phyloP scores from a whole-genome alignment of 768 basidiomycete species.

The Rhodotorula toruloides region DNA sequence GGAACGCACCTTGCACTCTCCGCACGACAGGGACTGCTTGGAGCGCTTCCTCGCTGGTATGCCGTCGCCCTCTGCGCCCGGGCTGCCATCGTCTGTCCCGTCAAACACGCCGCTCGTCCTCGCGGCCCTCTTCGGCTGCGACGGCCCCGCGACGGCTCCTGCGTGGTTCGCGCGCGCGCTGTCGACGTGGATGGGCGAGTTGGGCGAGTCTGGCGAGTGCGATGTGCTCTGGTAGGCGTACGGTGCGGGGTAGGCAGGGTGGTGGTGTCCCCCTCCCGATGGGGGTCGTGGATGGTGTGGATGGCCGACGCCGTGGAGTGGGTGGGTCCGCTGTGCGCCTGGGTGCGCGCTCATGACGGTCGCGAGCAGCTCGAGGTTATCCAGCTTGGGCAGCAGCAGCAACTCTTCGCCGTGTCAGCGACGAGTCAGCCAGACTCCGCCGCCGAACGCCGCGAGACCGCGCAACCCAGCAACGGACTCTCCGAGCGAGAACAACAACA shows the following conservation, averaged over 20 bases:
- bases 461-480: no score
- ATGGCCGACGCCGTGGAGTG: conserved; percentile 20
- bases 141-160: not conserved
- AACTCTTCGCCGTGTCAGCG: no score
- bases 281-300: not conserved
- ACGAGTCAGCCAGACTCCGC: not conserved
- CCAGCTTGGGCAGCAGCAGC: not conserved
- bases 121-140: not conserved
- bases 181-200: not conserved
- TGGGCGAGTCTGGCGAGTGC: not conserved
- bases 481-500: no score
- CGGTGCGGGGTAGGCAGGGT: not conserved
- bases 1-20: conserved; percentile 29
- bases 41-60: not conserved
- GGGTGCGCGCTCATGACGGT: not conserved
- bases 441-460: no score
- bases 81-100: not conserved
- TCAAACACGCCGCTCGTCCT: not conserved
- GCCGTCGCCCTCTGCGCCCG: not conserved
- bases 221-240: not conserved
- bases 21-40: conserved; percentile 20
- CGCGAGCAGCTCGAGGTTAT: conserved; percentile 1
- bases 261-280: not conserved
- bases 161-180: not conserved
- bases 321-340: not conserved